A percentile compares a stretch with the other conserved stretches of the same genome.
Conservation (phyloP, 192 early-diverging fungal genomes). For the Backusella tuberculispora region DNA sequence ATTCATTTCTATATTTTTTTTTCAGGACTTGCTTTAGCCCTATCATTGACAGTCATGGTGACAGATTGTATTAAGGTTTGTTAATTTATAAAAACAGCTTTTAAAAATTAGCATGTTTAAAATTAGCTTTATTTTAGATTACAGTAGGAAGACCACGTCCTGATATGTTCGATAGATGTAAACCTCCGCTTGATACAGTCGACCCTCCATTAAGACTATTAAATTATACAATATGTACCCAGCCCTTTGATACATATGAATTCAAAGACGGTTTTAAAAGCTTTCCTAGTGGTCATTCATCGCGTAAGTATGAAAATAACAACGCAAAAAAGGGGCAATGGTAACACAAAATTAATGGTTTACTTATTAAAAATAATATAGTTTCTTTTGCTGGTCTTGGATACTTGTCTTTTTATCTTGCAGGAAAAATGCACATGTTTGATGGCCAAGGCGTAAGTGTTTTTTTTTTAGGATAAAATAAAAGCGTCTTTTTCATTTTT, state of each 20-base stretch:
- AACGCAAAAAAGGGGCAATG: neutral
- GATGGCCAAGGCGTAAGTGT: slow-evolving; percentile 56
- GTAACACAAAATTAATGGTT: neutral
- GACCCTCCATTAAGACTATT: slow-evolving; percentile 65
- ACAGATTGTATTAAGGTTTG: slow-evolving; percentile 55
- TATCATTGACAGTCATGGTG: slow-evolving; percentile 48
- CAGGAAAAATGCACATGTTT: slow-evolving; percentile 72
- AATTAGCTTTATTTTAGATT: slow-evolving; percentile 34
- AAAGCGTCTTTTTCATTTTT: too few species aligned
- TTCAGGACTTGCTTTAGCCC: slow-evolving; percentile 46
- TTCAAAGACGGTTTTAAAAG: slow-evolving; percentile 82
- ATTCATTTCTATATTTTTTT: neutral
- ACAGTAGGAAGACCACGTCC: slow-evolving; percentile 56
- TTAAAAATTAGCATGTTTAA: neutral
- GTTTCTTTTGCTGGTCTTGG: slow-evolving; percentile 76
- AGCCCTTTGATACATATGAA: slow-evolving; percentile 45
- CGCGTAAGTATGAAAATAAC: slow-evolving; percentile 47
- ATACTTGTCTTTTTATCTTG: slow-evolving; percentile 70
- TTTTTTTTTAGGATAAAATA: neutral
- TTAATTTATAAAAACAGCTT: neutral
- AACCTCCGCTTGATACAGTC: slow-evolving; percentile 32
- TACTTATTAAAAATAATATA: slow-evolving; percentile 21
- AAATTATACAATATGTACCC: slow-evolving; percentile 62
- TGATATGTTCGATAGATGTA: slow-evolving; percentile 57
- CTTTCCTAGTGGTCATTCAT: slow-evolving; percentile 90